Conservation (phyloP, 352 stramenopile genomes). For the Blastocystis sp. region DNA sequence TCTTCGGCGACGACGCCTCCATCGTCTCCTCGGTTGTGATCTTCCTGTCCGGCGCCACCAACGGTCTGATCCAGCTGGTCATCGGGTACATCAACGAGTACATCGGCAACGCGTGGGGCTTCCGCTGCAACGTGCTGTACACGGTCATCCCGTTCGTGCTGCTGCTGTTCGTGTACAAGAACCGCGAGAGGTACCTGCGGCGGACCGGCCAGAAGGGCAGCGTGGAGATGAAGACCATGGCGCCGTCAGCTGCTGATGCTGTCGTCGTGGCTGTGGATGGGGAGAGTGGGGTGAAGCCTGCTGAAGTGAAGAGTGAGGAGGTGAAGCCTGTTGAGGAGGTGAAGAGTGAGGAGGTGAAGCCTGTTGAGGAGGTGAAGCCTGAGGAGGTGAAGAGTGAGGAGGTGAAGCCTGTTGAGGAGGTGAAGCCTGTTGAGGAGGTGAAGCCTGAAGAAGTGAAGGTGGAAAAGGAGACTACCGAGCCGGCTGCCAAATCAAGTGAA, state of each 20-base stretch:
- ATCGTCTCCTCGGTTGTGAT: constrained; percentile 22
- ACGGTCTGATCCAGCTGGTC: constrained; percentile 36
- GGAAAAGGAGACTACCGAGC: not conserved
- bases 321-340: not conserved
- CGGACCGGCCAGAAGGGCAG: not conserved
- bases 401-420: not conserved
- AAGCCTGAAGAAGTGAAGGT: not conserved
- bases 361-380: too few species aligned
- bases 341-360: not conserved
- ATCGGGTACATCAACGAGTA: constrained; percentile 61
- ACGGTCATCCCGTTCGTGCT: constrained; percentile 56
- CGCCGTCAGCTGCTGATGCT: not conserved
- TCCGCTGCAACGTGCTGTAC: constrained; percentile 48
- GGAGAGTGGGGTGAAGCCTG: not conserved
- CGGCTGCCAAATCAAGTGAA: too few species aligned
- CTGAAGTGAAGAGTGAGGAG: not conserved
- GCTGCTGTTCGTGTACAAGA: not conserved
- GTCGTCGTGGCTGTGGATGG: not conserved
- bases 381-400: not conserved
- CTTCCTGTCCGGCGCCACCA: constrained; percentile 55
- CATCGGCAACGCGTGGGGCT: constrained; percentile 53
- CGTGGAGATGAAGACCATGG: not conserved
- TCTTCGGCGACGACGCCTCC: constrained; percentile 35
- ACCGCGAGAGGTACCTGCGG: not conserved
- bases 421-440: not conserved